Evolutionary conservation across 495 filamentous ascomycete genomes (phyloP).

Genomic region (Annulohypoxylon nitens): DNA sequence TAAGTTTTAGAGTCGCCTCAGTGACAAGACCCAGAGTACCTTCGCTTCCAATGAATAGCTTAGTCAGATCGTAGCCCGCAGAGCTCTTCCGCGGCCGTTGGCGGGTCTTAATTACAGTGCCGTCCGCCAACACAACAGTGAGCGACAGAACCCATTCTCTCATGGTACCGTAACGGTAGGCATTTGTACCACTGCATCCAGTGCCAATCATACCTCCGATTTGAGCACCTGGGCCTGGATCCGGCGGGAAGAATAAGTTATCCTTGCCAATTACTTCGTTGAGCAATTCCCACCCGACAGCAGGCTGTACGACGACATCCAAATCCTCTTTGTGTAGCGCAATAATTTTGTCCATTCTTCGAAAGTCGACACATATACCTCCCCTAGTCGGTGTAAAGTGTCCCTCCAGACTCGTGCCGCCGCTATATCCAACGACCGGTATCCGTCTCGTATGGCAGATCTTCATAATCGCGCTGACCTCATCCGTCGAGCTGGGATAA

Average conservation of each 20-base stretch:
- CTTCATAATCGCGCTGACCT: conserved; percentile 80
- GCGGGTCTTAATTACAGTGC: conserved; percentile 89
- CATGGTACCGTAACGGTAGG: conserved; percentile 96
- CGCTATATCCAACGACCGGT: conserved; percentile 80
- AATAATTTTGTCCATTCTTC: conserved; percentile 79
- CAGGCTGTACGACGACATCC: conserved; percentile 85
- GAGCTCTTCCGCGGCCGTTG: conserved; percentile 81
- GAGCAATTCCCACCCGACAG: conserved; percentile 81
- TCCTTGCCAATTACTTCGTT: conserved; percentile 78
- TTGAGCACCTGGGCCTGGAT: conserved; percentile 85
- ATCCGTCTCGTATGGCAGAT: conserved; percentile 77
- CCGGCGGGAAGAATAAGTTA: conserved; percentile 84
- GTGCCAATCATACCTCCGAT: conserved; percentile 98
- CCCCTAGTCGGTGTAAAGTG: conserved; percentile 81
- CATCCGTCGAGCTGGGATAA: conserved; percentile 74
- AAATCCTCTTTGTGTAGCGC: conserved; percentile 78
- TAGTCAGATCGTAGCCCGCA: conserved; percentile 89
- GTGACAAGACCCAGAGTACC: conserved; percentile 92
- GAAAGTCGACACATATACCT: conserved; percentile 83
- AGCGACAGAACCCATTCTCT: conserved; percentile 93
- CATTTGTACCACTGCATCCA: conserved; percentile 93
- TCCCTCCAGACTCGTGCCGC: conserved; percentile 84
- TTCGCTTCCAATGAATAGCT: conserved; percentile 90
- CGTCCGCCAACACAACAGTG: conserved; percentile 93
- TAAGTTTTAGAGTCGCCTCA: conserved; percentile 86